Percentiles rank a stretch among this genome's conserved stretches.
Conservation (phyloP, 495 filamentous ascomycete genomes). For the Aspergillus nidulans region DNA sequence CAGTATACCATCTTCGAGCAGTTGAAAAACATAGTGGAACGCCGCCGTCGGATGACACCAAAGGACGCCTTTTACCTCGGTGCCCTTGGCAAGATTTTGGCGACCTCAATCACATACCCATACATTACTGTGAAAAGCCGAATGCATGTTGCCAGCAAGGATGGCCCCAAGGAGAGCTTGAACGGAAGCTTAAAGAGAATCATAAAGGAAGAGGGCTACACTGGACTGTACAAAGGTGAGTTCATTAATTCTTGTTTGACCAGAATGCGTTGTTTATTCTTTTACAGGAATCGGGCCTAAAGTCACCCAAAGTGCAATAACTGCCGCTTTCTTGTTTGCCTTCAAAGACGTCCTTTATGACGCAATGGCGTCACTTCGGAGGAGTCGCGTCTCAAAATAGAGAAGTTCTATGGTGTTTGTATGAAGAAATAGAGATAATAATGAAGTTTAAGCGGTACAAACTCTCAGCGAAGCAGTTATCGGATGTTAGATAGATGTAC, state of each 20-base stretch:
- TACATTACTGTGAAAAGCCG: slow-evolving; percentile 97
- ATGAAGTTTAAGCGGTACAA: too few species aligned
- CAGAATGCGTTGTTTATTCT: slow-evolving; percentile 8
- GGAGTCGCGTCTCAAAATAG: slow-evolving; percentile 38
- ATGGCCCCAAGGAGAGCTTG: slow-evolving; percentile 66
- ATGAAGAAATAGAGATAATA: not conserved
- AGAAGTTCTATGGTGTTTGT: not conserved
- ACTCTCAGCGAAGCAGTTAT: too few species aligned
- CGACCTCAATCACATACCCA: slow-evolving; percentile 91
- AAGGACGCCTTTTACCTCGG: slow-evolving; percentile 86
- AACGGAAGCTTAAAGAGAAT: slow-evolving; percentile 69
- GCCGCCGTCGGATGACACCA: slow-evolving; percentile 66
- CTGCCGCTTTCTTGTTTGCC: slow-evolving; percentile 92
- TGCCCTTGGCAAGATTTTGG: slow-evolving; percentile 88
- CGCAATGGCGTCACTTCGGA: slow-evolving; percentile 52
- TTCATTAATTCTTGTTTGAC: not conserved
- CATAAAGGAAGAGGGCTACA: slow-evolving; percentile 80
- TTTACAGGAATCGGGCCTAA: slow-evolving; percentile 81
- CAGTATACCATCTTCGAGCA: slow-evolving; percentile 99
- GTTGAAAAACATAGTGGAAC: slow-evolving; percentile 74
- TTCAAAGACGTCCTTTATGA: slow-evolving; percentile 90
- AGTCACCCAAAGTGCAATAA: slow-evolving; percentile 92
- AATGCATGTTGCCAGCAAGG: slow-evolving; percentile 82
- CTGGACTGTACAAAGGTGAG: slow-evolving; percentile 85
- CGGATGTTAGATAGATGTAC: too few species aligned